Conservation (phyloP, 768 basidiomycete species). For the Butyriboletus loyo region DNA sequence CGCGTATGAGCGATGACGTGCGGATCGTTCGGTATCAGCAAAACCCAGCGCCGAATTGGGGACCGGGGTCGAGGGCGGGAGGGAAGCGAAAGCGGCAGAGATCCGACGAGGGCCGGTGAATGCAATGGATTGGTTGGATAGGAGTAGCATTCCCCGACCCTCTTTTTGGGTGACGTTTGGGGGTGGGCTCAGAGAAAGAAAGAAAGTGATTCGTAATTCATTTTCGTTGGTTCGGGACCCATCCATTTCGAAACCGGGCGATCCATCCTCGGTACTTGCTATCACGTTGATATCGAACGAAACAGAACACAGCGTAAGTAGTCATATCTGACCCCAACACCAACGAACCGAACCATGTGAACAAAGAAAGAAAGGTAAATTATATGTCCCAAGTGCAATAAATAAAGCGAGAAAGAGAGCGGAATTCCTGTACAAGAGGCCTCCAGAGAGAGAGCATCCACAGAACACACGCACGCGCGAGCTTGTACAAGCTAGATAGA, state of each 20-base stretch:
- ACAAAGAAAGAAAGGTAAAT: background rate
- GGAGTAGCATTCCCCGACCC: too few species aligned
- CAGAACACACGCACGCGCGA: background rate
- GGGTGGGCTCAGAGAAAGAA: too few species aligned
- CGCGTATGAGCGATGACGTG: conserved; percentile 58
- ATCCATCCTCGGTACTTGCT: too few species aligned
- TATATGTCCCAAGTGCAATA: background rate
- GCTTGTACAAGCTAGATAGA: background rate
- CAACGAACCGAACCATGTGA: background rate
- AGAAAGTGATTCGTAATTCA: too few species aligned
- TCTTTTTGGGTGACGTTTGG: too few species aligned
- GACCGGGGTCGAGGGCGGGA: conserved; percentile 70
- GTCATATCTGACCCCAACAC: background rate
- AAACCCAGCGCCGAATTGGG: conserved; percentile 93
- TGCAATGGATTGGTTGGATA: too few species aligned
- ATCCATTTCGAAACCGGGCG: background rate
- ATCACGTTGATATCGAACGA: background rate
- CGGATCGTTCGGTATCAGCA: conserved; percentile 87
- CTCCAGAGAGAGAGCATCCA: background rate
- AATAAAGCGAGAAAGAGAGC: background rate
- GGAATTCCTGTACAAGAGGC: background rate
- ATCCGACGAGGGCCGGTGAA: conserved; percentile 17
- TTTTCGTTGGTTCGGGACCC: too few species aligned
- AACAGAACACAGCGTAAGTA: background rate
- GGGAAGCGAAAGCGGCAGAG: conserved; percentile 33